Base-by-base conservation (phyloP, 1,284 basidiomycete genomes). In the Papiliotrema terrestris region DNA sequence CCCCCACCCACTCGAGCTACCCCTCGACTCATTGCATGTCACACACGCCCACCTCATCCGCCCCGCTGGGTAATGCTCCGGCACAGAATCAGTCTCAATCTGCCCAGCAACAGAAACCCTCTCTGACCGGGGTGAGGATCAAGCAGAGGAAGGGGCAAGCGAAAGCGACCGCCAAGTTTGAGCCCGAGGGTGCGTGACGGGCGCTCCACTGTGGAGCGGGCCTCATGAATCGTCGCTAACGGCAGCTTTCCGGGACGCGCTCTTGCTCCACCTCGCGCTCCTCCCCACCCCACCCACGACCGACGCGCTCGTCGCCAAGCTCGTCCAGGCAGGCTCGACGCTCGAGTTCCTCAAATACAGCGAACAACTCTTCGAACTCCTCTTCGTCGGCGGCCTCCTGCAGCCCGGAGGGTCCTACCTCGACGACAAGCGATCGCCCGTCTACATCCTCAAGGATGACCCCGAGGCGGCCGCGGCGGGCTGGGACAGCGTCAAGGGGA, bases 281-380 rank as follows among this genome's bases (percentile, higher is more conserved):
- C 86, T 95, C 52, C 83, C 86, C 43, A 80, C 83, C 50, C 84
- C 82, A 72, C 91, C 95, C 68, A 81, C 88, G 42, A 84, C 85
- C 71, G 73, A 77, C 46, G 61, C 68, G 22, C 67, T 77, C 45
- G 72, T 76, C 43, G 65, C 69, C 57, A 93, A 94, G 78, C 84
- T 98, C 67, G 85, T 90, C 65, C 88, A 89, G 78, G 93, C 92
- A 59, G 93, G 91, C 55, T 86, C 87, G 47, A 88, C 89, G 54
- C 87, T 96, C 77, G 93, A 96, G 79, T 88, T 86, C 74, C 84
- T 93, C 77, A 95, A 94, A 80, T 97, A 98, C 86, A 88, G 88
- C 77, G 92, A 96, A 69, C 84, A 87, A 58, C 86, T 98, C 67
- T 97, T 96, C 78, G 94, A 98, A 79, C 84, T 96, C 77, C 83